Conservation (phyloP, 768 basidiomycete genomes). For the Pleurotus pulmonarius region DNA sequence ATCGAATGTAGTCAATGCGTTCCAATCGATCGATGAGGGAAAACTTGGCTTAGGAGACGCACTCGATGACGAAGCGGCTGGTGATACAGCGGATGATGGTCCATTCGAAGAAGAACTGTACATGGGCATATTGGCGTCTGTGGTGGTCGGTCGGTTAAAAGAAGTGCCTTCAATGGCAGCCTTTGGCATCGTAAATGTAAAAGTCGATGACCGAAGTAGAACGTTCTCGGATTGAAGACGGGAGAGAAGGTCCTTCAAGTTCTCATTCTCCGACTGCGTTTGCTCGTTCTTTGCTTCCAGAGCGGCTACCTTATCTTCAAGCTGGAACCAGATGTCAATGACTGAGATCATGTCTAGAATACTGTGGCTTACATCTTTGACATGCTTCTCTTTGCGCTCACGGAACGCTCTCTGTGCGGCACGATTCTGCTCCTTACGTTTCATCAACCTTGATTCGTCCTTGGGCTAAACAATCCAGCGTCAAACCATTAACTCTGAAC, state of each 20-base stretch:
- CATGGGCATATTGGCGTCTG: constrained; percentile 12
- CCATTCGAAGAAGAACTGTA: constrained; percentile 14
- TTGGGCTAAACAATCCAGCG: constrained; percentile 29
- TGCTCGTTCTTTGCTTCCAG: constrained; percentile 81
- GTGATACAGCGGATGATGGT: constrained; percentile 13
- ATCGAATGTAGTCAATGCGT: constrained; percentile 67
- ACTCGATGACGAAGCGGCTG: constrained; percentile 23
- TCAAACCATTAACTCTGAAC: constrained; percentile 4
- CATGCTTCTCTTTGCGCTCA: constrained; percentile 95
- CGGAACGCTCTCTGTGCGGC: constrained; percentile 97
- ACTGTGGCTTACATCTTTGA: constrained; percentile 76
- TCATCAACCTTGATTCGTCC: constrained; percentile 74
- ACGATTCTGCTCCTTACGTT: constrained; percentile 96
- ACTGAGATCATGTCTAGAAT: neutral
- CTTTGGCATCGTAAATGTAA: constrained; percentile 79
- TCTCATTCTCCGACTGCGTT: constrained; percentile 78
- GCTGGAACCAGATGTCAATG: constrained; percentile 35
- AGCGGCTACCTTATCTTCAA: constrained; percentile 88
- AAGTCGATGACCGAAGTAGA: constrained; percentile 72
- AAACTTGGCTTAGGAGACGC: constrained; percentile 29
- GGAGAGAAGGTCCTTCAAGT: constrained; percentile 79
- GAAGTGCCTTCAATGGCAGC: constrained; percentile 14
- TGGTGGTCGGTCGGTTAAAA: constrained; percentile 15
- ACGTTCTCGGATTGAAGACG: constrained; percentile 88
- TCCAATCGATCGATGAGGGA: constrained; percentile 49